Evolutionary conservation across 2,329 filamentous ascomycete species (phyloP).

Genomic region (Alternaria postmessia): DNA sequence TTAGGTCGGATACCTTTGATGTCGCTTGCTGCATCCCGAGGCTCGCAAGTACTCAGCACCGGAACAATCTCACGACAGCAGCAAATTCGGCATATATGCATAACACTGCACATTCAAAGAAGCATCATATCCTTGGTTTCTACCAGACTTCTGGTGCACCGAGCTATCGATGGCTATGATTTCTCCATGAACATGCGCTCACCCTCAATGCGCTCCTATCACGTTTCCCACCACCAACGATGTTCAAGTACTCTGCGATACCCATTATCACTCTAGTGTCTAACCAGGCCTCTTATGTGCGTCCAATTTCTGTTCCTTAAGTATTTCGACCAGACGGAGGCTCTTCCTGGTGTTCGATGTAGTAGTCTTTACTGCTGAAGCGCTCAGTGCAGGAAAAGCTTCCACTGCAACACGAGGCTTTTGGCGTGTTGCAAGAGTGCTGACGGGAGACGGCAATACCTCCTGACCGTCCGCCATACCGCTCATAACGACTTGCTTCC

Average conservation of each 20-base stretch:
- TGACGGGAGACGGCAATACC: not conserved
- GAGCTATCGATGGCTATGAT: not conserved
- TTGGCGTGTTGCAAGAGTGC: not conserved
- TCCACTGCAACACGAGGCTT: not conserved
- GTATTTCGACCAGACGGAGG: not conserved
- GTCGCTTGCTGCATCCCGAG: not conserved
- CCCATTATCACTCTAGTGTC: not conserved
- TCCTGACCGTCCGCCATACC: not conserved
- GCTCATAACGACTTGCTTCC: not conserved
- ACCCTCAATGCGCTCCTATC: not conserved
- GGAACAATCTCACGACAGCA: not conserved
- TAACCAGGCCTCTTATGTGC: not conserved
- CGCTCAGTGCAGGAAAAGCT: constrained; percentile 1
- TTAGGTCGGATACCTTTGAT: not conserved
- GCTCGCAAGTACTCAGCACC: not conserved
- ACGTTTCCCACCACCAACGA: not conserved
- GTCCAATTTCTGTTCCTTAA: not conserved
- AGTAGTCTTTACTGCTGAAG: not conserved
- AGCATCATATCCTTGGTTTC: not conserved
- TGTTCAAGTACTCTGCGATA: not conserved
- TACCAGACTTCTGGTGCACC: not conserved
- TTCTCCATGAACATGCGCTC: not conserved
- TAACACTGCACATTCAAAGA: not conserved
- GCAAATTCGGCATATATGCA: not conserved
- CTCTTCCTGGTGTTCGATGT: not conserved